Percentiles rank a stretch among this genome's conserved stretches.
These are phyloP conservation scores for Arthrinium phaeospermum DNA, from an alignment of 2,329 filamentous ascomycete species.

Conservation along the genomic window DNA sequence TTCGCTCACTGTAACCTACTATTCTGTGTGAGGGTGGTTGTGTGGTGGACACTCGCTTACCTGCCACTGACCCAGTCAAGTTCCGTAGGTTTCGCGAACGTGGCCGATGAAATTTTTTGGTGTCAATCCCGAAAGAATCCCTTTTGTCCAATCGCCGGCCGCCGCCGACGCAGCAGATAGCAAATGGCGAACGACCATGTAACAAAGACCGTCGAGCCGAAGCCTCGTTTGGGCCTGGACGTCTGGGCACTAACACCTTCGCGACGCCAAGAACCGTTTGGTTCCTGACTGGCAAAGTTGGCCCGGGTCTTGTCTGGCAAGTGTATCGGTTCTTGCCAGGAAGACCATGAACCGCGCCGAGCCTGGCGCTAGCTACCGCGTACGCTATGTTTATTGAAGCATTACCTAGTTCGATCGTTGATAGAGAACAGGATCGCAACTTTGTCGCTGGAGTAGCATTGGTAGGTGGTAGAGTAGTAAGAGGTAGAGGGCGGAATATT, in stretches of 20 bases:
- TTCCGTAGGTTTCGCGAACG: neutral
- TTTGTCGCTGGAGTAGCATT: neutral
- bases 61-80: neutral
- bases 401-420: constrained; percentile 7
- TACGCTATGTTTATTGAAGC: neutral
- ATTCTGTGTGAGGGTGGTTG: neutral
- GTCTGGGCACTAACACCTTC: constrained; percentile 11
- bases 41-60: neutral
- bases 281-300: constrained; percentile 10
- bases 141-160: neutral
- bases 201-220: neutral
- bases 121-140: neutral
- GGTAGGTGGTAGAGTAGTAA: neutral
- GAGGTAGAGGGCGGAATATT: neutral
- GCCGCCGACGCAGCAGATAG: neutral
- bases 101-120: neutral
- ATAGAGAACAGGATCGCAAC: constrained; percentile 2
- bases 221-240: neutral
- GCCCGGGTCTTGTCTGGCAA: constrained; percentile 11
- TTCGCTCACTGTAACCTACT: neutral
- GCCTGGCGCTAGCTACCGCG: neutral
- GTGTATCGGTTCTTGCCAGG: constrained; percentile 10
- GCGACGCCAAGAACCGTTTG: constrained; percentile 16
- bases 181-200: neutral
- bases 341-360: neutral